Evolutionary conservation across 2,329 filamentous ascomycete species (phyloP).

Genomic region (Colletotrichum chlorophyti): DNA sequence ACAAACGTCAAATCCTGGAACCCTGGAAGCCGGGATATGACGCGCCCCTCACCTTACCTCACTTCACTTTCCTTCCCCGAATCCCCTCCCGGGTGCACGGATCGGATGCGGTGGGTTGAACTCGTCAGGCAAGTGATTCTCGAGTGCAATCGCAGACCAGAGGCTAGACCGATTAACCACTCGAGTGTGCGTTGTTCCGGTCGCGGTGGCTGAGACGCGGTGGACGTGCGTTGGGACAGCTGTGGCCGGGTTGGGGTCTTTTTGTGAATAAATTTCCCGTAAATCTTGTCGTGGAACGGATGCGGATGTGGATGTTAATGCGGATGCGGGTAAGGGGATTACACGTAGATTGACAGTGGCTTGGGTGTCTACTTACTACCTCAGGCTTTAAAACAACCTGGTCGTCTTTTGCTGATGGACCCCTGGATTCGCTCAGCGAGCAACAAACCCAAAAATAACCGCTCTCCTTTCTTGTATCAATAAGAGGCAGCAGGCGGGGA

Average conservation of each 20-base stretch:
- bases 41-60: too few species aligned
- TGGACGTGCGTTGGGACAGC: background rate
- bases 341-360: slow-evolving; percentile 1
- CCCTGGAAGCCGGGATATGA: too few species aligned
- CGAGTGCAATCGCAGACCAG: background rate
- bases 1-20: too few species aligned
- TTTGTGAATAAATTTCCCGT: too few species aligned
- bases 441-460: too few species aligned
- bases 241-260: background rate
- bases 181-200: background rate
- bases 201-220: background rate
- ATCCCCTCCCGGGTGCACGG: background rate
- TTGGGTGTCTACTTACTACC: too few species aligned
- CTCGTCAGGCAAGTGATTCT: background rate
- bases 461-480: too few species aligned
- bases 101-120: slow-evolving; percentile 17
- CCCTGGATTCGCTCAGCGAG: too few species aligned
- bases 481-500: too few species aligned
- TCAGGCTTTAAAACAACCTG: too few species aligned
- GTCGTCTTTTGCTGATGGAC: background rate
- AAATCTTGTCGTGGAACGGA: background rate
- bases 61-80: too few species aligned
- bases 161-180: background rate
- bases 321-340: too few species aligned
- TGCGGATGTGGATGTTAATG: background rate